A percentile compares a stretch with the other conserved stretches of the same genome.
phyloP scores from a whole-genome alignment of 2,329 filamentous ascomycete species.

The Fusarium secorum region DNA sequence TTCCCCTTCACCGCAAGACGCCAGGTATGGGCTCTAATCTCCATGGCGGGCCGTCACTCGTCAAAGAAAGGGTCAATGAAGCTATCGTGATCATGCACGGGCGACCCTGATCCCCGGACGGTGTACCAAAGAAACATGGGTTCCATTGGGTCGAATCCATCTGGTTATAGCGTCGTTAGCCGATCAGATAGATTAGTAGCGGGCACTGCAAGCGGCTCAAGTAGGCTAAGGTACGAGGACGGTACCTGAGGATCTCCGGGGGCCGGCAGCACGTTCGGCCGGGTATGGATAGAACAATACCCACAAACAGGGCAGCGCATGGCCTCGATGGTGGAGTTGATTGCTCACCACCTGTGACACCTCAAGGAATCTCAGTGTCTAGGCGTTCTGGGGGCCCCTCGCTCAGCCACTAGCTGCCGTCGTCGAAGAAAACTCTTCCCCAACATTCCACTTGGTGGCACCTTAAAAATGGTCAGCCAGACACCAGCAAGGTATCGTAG shows the following conservation, averaged over 20 bases:
- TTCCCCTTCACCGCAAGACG: slow-evolving; percentile 32
- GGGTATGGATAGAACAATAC: slow-evolving; percentile 15
- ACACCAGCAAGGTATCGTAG: slow-evolving; percentile 38
- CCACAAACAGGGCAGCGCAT: slow-evolving; percentile 25
- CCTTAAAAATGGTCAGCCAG: slow-evolving; percentile 35
- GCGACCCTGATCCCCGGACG: slow-evolving; percentile 37
- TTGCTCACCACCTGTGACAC: slow-evolving; percentile 15
- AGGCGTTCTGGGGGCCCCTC: slow-evolving; percentile 34
- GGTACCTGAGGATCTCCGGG: slow-evolving; percentile 29
- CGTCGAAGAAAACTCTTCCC: slow-evolving; percentile 42
- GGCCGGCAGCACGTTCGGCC: slow-evolving; percentile 32
- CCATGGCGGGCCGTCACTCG: slow-evolving; percentile 21
- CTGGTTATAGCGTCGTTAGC: slow-evolving; percentile 6
- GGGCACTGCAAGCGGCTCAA: slow-evolving; percentile 6
- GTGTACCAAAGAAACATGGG: slow-evolving; percentile 11
- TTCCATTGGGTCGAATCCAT: slow-evolving; percentile 5
- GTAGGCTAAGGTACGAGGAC: slow-evolving; percentile 8
- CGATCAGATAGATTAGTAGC: not conserved
- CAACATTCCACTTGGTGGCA: slow-evolving; percentile 45
- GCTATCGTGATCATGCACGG: slow-evolving; percentile 43
- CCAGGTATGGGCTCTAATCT: slow-evolving; percentile 26
- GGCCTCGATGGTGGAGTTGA: slow-evolving; percentile 18
- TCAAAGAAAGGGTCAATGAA: slow-evolving; percentile 27
- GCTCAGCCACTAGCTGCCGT: slow-evolving; percentile 39
- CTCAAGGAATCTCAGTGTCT: slow-evolving; percentile 23